Percentiles rank a stretch among this genome's conserved stretches.
phyloP scores from a whole-genome alignment of 352 stramenopile species.

The Globisporangium echinulatum region DNA sequence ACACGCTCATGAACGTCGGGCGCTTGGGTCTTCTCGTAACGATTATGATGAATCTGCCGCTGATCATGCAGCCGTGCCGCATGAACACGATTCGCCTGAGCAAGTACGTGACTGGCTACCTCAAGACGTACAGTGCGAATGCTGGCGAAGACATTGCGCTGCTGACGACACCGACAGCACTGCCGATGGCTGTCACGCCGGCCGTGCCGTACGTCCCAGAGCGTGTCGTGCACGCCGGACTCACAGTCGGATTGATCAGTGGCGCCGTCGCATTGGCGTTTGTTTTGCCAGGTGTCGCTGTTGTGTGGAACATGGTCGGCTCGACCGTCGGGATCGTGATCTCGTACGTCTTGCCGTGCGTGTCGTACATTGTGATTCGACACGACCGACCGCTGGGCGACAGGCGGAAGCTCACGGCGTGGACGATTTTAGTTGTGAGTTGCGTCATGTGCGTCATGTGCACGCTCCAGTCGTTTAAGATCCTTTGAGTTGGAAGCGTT shows the following conservation, averaged over 20 bases:
- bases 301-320: slow-evolving; percentile 89
- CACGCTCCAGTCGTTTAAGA: slow-evolving; percentile 52
- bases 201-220: slow-evolving; percentile 11
- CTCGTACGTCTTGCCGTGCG: slow-evolving; percentile 84
- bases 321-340: slow-evolving; percentile 82
- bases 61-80: slow-evolving; percentile 86
- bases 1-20: slow-evolving; percentile 79
- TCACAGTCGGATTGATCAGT: slow-evolving; percentile 65
- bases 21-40: slow-evolving; percentile 70
- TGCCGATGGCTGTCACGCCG: neutral
- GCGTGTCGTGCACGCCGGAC: slow-evolving; percentile 39
- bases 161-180: slow-evolving; percentile 14
- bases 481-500: slow-evolving; percentile 3
- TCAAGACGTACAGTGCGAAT: slow-evolving; percentile 19
- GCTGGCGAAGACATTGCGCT: slow-evolving; percentile 32
- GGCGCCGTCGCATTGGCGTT: slow-evolving; percentile 63
- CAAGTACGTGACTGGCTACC: slow-evolving; percentile 36
- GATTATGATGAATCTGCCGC: slow-evolving; percentile 76
- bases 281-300: slow-evolving; percentile 62
- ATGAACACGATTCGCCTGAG: slow-evolving; percentile 60
- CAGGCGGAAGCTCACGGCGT: slow-evolving; percentile 61
- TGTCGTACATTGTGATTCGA: slow-evolving; percentile 85
- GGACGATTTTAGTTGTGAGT: slow-evolving; percentile 71
- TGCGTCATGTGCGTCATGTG: slow-evolving; percentile 66
- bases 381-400: slow-evolving; percentile 59